phyloP scores from a whole-genome alignment of 768 basidiomycete genomes.

The Dacryopinax spathularia region DNA sequence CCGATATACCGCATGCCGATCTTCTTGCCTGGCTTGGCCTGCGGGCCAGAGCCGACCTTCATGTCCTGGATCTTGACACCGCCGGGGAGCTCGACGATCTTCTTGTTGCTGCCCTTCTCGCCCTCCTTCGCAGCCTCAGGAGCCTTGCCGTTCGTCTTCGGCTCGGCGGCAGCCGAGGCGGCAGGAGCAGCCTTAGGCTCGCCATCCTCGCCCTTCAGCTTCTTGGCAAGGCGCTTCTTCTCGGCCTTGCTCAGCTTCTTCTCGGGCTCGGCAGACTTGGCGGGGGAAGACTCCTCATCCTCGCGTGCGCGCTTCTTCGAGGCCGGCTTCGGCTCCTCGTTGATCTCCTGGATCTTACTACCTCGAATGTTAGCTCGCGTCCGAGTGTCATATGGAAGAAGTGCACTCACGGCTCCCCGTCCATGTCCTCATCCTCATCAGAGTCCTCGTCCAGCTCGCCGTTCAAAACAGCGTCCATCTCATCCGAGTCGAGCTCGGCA shows the following conservation, averaged over 20 bases:
- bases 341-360: conserved; percentile 65
- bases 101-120: conserved; percentile 14
- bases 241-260: conserved; percentile 37
- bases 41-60: conserved; percentile 68
- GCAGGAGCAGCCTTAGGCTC: conserved; percentile 23
- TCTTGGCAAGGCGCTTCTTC: conserved; percentile 51
- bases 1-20: conserved; percentile 87
- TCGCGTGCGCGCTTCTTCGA: conserved; percentile 58
- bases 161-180: conserved; percentile 11
- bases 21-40: conserved; percentile 72
- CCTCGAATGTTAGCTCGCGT: neutral
- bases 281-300: conserved; percentile 35
- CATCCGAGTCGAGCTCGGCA: conserved; percentile 51
- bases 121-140: conserved; percentile 18
- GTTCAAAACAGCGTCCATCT: conserved; percentile 1
- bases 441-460: conserved; percentile 29
- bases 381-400: neutral
- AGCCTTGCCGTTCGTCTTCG: conserved; percentile 11
- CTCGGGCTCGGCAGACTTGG: conserved; percentile 21
- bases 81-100: conserved; percentile 34
- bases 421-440: conserved; percentile 29
- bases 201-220: conserved; percentile 51
- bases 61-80: conserved; percentile 67
- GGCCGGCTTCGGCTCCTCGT: conserved; percentile 27
- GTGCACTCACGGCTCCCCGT: conserved; percentile 15